Percentiles rank a stretch among this genome's conserved stretches.
These are phyloP conservation scores for Vigna trinervia DNA, from an alignment of 306 rosid genomes.

Conservation along the genomic window DNA sequence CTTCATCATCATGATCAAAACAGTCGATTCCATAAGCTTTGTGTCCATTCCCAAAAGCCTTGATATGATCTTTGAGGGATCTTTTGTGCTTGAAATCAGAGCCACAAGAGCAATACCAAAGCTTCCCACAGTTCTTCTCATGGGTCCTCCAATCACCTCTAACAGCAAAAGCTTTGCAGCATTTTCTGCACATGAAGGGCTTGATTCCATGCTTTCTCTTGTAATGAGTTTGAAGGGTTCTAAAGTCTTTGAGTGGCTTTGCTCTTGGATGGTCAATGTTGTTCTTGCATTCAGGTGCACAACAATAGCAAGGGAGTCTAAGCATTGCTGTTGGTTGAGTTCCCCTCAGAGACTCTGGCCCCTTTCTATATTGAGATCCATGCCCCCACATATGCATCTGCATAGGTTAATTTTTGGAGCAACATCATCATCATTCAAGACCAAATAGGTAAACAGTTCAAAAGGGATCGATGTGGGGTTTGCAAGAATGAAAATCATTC, in stretches of 20 bases:
- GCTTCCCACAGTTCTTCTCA: conserved; percentile 95
- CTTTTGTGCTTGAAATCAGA: conserved; percentile 95
- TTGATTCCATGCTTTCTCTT: conserved; percentile 93
- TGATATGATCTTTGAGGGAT: conserved; percentile 88
- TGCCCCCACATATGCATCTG: conserved; percentile 99
- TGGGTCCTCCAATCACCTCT: conserved; percentile 98
- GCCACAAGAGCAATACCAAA: conserved; percentile 96
- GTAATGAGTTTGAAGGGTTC: conserved; percentile 98
- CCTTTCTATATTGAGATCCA: conserved; percentile 93
- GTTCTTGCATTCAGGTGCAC: conserved; percentile 86
- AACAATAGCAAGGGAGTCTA: conserved; percentile 92
- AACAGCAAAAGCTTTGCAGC: conserved; percentile 93
- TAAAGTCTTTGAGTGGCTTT: conserved; percentile 83
- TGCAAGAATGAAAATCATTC: conserved; percentile 28
- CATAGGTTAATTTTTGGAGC: neutral
- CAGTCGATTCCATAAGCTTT: conserved; percentile 70
- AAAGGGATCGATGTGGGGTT: neutral
- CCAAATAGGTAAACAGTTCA: neutral
- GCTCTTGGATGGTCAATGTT: conserved; percentile 94
- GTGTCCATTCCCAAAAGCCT: conserved; percentile 88
- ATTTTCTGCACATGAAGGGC: conserved; percentile 86
- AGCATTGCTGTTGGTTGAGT: conserved; percentile 96
- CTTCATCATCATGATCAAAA: conserved; percentile 73
- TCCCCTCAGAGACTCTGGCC: conserved; percentile 89
- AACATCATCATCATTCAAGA: neutral